Evolutionary conservation across 106 monocot species (phyloP), one percentile per base, ranked within the genome.

Genomic region (Apostasia shenzhenica): DNA sequence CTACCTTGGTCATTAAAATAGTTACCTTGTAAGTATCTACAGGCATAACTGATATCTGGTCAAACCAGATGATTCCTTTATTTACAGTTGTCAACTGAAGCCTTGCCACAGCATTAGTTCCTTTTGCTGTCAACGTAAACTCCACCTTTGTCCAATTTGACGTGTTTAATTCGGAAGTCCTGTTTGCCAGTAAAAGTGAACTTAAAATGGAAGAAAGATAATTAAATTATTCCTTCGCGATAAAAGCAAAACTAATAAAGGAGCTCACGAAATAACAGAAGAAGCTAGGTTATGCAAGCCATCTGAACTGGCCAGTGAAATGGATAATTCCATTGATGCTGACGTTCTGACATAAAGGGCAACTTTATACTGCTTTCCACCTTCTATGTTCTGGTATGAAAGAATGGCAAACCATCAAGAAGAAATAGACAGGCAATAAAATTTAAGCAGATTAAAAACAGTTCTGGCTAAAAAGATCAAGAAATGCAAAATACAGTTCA

Each of bases 11-110:
- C 26, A 26, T 26, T 54, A 57, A 73, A 74, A 14, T 66, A 48
- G 9, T 54, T 87, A 94, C 94, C 85, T 83, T 94, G 61, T 90
- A 83, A 47, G 94, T 94, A 72, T 94, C 94, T 9, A 72, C 48
- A 37, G 94, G 95, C 88, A 91, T 91, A 55, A 83, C 77, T 40
- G 85, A 88, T 55, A 92, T 81, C 83, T 99, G 92, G 76, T 92
- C 92, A 42, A 92, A 77, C 97, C 92, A 99, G 61, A 99, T 73
- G 45, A 80, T 70, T 62, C 97, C 92, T 50, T 82, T 77, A 44
- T 73, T 78, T 6, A 47, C 75, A 26, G 97, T 87, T 38, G 92
- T 99, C 68, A 99, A 59, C 57, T 92, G 92, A 75, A 95, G 84
- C 70, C 86, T 80, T 38, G 91, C 81, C 75, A 84, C 82, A 13